Evolutionary conservation across 2,329 filamentous ascomycete genomes (phyloP).

Genomic region (Fusarium dimerum): DNA sequence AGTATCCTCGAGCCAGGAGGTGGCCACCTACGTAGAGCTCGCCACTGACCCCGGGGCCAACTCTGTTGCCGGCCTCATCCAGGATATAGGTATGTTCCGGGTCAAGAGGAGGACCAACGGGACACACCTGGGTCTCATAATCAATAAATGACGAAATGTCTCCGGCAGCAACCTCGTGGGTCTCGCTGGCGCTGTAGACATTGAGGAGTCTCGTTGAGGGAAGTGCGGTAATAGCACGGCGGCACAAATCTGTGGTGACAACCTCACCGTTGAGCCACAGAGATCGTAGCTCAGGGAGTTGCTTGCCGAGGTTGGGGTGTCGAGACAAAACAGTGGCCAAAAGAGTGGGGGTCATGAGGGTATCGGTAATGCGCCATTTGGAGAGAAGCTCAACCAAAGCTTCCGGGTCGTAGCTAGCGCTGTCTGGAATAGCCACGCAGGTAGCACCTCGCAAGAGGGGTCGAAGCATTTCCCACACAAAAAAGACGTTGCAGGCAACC

Average conservation of each 20-base stretch:
- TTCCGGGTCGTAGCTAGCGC: conserved; percentile 75
- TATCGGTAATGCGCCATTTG: conserved; percentile 70
- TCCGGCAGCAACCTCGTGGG: conserved; percentile 77
- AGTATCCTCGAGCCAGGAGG: conserved; percentile 73
- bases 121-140: conserved; percentile 65
- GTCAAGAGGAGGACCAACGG: conserved; percentile 71
- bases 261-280: conserved; percentile 84
- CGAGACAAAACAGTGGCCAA: conserved; percentile 72
- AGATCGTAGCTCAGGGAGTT: conserved; percentile 66
- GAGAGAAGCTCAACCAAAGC: conserved; percentile 71
- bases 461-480: conserved; percentile 81
- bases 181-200: conserved; percentile 81
- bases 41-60: conserved; percentile 63
- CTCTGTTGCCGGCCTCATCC: conserved; percentile 65
- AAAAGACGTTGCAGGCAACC: conserved; percentile 87
- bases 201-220: conserved; percentile 72
- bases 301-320: conserved; percentile 63
- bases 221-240: conserved; percentile 66
- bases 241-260: conserved; percentile 74
- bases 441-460: conserved; percentile 76
- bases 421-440: conserved; percentile 73
- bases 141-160: conserved; percentile 70
- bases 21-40: conserved; percentile 77
- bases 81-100: conserved; percentile 71
- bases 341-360: conserved; percentile 80